Evolutionary conservation across 768 basidiomycete genomes (phyloP), one percentile per base, ranked within the genome.

Genomic region (Tulasnella sp.): DNA sequence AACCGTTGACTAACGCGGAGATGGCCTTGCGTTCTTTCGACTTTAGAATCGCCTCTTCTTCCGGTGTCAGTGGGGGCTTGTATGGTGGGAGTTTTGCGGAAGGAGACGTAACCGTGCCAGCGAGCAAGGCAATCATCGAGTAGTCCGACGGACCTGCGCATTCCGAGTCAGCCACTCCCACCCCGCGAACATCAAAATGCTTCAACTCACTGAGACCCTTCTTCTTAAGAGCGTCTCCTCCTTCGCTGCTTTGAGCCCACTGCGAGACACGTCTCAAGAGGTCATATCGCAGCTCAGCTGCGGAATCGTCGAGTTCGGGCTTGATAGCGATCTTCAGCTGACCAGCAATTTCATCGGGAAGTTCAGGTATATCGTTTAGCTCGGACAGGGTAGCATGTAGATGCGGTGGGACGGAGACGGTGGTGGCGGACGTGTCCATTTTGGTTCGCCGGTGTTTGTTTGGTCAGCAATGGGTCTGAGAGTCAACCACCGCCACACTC

Each of bases 61-160:
- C 84, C 78, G 88, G 38, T n/a, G 86, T 86, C 76, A 82, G 83
- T 29, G 85, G 86, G 31, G 84, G 86, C 4, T 80, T 76, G 79
- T 89, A 88, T 11, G 83, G 79, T 39, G 89, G 89, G 77, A 93
- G 91, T 42, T 86, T 89, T 74, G 91, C 88, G 76, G 91, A 89
- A 29, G 93, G 93, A 7, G 92, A 92, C n/a, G 93, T 90, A 64
- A 86, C 88, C 7, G 90, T 86, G 45, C 93, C 93, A 19, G 93
- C 92, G 6, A 95, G 88, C 42, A 95, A 84, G 25, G 92, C 84
- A 49, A 93, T 83, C 89, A 93, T 93, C 7, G 86, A 84, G 81
- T 92, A 94, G 17, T 86, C 84, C 29, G 83, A 83, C 5, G 88
- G 83, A 76, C 89, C 83, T 78, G 31, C 37, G 38, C 7, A 15